Evolutionary conservation across 139 green algal genomes (phyloP).

Genomic region (Diplosphaera chodatii): DNA sequence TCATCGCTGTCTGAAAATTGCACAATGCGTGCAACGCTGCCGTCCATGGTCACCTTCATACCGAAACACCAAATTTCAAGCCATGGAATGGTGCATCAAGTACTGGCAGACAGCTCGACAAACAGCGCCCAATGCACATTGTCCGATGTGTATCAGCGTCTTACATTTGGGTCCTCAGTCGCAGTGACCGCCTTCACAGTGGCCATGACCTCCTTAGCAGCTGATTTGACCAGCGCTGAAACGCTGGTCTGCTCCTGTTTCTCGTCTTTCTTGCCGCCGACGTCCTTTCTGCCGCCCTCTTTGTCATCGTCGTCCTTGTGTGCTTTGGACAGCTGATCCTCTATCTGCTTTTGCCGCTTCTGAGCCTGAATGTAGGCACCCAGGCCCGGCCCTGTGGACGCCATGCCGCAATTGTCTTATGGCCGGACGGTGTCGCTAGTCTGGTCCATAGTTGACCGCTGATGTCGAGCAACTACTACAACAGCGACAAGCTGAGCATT

Average conservation of each 20-base stretch:
- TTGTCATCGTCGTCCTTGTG: conserved; percentile 12
- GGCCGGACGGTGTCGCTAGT: too few species aligned
- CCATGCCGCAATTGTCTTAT: neutral
- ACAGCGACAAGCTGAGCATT: too few species aligned
- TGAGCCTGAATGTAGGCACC: neutral
- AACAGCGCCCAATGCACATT: too few species aligned
- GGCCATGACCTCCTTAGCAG: neutral
- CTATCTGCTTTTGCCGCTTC: neutral
- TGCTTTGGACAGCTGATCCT: neutral
- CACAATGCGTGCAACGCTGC: neutral
- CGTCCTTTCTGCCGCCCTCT: neutral
- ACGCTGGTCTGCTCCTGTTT: too few species aligned
- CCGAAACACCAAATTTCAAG: too few species aligned
- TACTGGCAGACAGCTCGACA: too few species aligned
- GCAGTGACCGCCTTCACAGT: neutral
- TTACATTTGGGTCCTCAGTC: too few species aligned
- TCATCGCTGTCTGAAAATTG: neutral
- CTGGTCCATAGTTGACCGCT: too few species aligned
- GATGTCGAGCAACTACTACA: too few species aligned
- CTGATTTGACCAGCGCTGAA: neutral
- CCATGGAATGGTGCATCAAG: too few species aligned
- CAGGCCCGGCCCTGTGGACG: neutral
- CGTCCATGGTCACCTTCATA: neutral
- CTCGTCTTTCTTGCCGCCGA: conserved; percentile 23
- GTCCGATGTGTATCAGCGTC: too few species aligned